Base-by-base conservation (phyloP, 805 yeast species). In the Komagataella mondaviorum region DNA sequence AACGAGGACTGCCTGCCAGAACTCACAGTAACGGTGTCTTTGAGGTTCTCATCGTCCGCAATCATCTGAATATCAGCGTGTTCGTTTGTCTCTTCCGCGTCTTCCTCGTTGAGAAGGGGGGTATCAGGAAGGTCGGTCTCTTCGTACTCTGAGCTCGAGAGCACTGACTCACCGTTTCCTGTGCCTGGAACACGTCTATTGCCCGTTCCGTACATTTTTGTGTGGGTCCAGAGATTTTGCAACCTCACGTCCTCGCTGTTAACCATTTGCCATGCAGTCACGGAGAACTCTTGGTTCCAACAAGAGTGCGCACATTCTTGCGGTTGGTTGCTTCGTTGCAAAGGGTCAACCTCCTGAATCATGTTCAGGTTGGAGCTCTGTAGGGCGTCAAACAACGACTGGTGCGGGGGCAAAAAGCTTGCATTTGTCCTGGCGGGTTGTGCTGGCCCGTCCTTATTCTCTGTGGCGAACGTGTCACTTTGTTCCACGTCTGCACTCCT, bases 251-350 rank as follows among this genome's bases (percentile, higher is more conserved):
- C 18, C 30, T 20, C 18, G 6, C 55, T 48, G 3, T 63, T 59
- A 8, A 65, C 56, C 16, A 66, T 60, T 51, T 65, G 69, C 70
- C 70, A 66, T 20, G 70, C 66, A 16, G 68, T 63, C 14, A 61
- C 54, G 2, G 68, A 63, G 52, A 65, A 65, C 43, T 64, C 68
- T n/a, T 55, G 55, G 46, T 59, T 56, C 20, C 49, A 30, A 30
- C 39, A 30, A 30, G 39, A 30, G 14, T 4, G 39, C 6, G 50
- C 23, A 50, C 51, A 30, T 51, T 47, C 43, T 46, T 47, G 36
- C 18, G 24, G 23, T 45, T 52, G 46, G 36, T 51, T 45, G n/a
- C 47, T 48, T 14, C 46, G 44, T 46, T 48, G 48, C 51, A 52
- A 46, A 52, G 43, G 8, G 54, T 45, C 3, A 58, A 49, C 16